Base-by-base conservation (phyloP, 768 basidiomycete genomes). In the Tremella fuciformis region DNA sequence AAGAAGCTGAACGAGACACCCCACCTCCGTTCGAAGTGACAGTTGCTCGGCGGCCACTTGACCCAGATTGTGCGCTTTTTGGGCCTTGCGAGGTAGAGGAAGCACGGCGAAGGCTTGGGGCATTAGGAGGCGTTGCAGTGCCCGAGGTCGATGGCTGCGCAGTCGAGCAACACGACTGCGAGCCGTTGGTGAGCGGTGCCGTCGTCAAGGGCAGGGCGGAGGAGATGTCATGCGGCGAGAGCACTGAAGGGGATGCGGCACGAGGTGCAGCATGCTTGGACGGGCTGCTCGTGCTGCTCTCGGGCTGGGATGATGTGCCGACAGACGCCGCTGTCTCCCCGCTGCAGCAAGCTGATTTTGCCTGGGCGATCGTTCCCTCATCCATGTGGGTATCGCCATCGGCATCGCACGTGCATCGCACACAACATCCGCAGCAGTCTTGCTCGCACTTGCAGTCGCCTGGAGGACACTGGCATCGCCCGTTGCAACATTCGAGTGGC, bases 391-490 rank as follows among this genome's bases (percentile, higher is more conserved):
- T 9, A 7, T 41, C 60, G 49, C 63, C 70, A 24, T 67, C 71
- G 22, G 67, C 65, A 4, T 59, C 69, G 44, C 75, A 76, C 11
- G 63, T 59, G 57, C 75, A 76, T 24, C 70, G 61, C 8, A 69
- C 50, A 55, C 75, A 76, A 49, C 76, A 77, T 1, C 76, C 76
- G 54, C 77, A 78, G 56, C 77, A 77, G 8, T 76, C 74, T 29
- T 68, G 64, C 55, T 69, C 65, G 55, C 77, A 78, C 1, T 63
- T 65, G 48, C 77, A 78, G 26, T 71, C 46, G 2, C 75, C 75
- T 1, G 73, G 67, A 2, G 67, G 44, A 57, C 77, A 77, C 48
- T 71, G 69, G 57, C 77, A 78, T 37, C 75, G 62, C 8, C 75
- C 75, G 46, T 74, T 74, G 48, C 75, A 76, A 58, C 75, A 76